Conservation (phyloP, 495 filamentous ascomycete species). For the Hypoxylon intermedium region DNA sequence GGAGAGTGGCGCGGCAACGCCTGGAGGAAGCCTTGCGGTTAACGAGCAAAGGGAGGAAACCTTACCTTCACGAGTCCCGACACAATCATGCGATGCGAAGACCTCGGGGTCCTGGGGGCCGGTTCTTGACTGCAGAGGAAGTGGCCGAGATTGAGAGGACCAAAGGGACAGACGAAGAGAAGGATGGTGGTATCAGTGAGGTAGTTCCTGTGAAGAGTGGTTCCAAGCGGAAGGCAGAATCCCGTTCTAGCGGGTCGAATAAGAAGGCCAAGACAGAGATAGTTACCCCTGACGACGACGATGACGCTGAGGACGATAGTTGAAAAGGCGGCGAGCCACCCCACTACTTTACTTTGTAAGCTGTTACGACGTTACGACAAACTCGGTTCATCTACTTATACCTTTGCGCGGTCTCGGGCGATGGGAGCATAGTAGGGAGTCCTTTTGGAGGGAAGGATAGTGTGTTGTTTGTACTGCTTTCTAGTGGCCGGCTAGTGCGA, state of each 20-base stretch:
- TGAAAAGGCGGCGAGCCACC: constrained; percentile 25
- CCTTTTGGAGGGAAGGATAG: constrained; percentile 28
- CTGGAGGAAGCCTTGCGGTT: constrained; percentile 89
- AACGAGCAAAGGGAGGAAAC: constrained; percentile 94
- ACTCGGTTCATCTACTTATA: constrained; percentile 42
- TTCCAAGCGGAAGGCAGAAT: constrained; percentile 54
- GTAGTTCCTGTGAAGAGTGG: constrained; percentile 50
- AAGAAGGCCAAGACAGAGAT: constrained; percentile 63
- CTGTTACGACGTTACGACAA: constrained; percentile 45
- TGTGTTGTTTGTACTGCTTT: constrained; percentile 36
- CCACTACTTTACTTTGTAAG: constrained; percentile 41
- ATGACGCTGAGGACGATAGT: constrained; percentile 57
- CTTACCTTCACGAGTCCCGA: constrained; percentile 97
- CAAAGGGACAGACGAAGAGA: constrained; percentile 50
- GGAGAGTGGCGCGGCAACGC: constrained; percentile 89
- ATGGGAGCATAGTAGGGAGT: constrained; percentile 45
- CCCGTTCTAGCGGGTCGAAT: constrained; percentile 52
- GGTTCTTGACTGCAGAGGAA: constrained; percentile 98
- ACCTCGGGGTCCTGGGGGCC: constrained; percentile 92
- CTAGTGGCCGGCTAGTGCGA: constrained; percentile 28
- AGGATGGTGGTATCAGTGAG: constrained; percentile 42
- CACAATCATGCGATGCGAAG: constrained; percentile 99
- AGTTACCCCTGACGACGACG: constrained; percentile 57
- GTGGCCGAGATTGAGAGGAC: constrained; percentile 85
- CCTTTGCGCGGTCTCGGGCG: constrained; percentile 40